Conservation (phyloP, 192 early-diverging fungal species). For the Martensiomyces pterosporus region DNA sequence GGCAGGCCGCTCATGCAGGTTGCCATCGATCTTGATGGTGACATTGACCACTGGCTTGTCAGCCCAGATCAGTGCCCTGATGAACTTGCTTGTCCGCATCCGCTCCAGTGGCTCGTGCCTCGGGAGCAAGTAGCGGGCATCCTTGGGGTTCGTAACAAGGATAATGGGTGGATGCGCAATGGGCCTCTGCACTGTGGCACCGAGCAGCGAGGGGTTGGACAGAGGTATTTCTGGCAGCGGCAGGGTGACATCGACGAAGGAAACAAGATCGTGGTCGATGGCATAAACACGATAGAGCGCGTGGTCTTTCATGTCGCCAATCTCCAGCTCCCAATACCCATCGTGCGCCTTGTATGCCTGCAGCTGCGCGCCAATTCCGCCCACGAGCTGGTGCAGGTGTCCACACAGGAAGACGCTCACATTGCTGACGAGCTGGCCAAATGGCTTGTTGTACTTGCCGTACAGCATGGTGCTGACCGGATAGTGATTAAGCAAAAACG, state of each 20-base stretch:
- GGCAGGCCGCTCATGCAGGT: slow-evolving; percentile 38
- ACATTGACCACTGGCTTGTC: slow-evolving; percentile 38
- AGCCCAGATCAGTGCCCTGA: slow-evolving; percentile 76
- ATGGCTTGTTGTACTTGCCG: slow-evolving; percentile 59
- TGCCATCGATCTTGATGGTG: slow-evolving; percentile 53
- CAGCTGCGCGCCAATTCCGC: slow-evolving; percentile 52
- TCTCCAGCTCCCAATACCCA: slow-evolving; percentile 73
- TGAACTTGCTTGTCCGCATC: slow-evolving; percentile 61
- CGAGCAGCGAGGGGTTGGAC: slow-evolving; percentile 31
- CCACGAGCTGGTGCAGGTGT: slow-evolving; percentile 75
- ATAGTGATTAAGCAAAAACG: slow-evolving; percentile 59
- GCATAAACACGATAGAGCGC: slow-evolving; percentile 80
- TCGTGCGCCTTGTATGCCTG: slow-evolving; percentile 64
- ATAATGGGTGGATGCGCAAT: slow-evolving; percentile 69
- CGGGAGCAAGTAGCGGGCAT: slow-evolving; percentile 69
- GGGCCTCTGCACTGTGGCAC: slow-evolving; percentile 3
- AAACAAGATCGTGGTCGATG: slow-evolving; percentile 81
- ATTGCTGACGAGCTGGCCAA: slow-evolving; percentile 54
- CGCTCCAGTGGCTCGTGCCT: slow-evolving; percentile 64
- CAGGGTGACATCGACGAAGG: slow-evolving; percentile 71
- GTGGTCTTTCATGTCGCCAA: slow-evolving; percentile 88
- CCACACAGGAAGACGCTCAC: slow-evolving; percentile 82
- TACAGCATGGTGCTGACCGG: slow-evolving; percentile 75
- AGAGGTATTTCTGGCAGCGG: slow-evolving; percentile 59
- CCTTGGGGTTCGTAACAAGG: slow-evolving; percentile 84